These are phyloP conservation scores for Solidago caesia DNA, from an alignment of 129 eudicot species.

Conservation along the genomic window DNA sequence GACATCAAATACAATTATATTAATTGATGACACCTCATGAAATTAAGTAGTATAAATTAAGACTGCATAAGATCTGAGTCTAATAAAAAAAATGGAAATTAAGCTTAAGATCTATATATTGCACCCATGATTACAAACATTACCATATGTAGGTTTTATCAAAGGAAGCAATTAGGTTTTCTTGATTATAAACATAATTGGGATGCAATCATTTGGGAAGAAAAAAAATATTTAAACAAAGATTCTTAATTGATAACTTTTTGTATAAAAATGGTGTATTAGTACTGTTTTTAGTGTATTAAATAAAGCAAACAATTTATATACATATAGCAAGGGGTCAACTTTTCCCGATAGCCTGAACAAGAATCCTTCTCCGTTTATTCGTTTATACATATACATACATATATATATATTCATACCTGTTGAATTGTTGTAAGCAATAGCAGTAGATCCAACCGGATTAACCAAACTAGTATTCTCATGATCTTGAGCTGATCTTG, in stretches of 20 bases:
- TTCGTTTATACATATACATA: not conserved
- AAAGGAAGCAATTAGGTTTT: slow-evolving; percentile 24
- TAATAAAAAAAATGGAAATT: not conserved
- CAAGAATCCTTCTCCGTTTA: too few relatives aligned
- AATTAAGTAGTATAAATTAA: not conserved
- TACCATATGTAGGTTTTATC: slow-evolving; percentile 6
- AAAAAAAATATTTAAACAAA: not conserved
- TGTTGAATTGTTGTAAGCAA: slow-evolving; percentile 29
- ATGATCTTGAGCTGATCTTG: slow-evolving; percentile 33
- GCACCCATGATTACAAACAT: not conserved
- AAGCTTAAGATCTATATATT: not conserved
- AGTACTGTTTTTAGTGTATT: too few relatives aligned
- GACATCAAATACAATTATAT: not conserved
- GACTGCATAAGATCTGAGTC: slow-evolving; percentile 13
- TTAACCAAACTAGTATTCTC: slow-evolving; percentile 22
- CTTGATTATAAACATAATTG: not conserved
- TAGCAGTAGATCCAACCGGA: slow-evolving; percentile 1
- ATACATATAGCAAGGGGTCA: too few relatives aligned
- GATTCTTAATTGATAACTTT: not conserved
- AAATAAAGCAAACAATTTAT: too few relatives aligned
- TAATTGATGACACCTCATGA: slow-evolving; percentile 1
- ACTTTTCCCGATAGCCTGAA: too few relatives aligned
- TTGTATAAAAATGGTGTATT: too few relatives aligned
- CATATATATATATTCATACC: slow-evolving; percentile 19
- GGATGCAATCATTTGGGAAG: slow-evolving; percentile 18